Evolutionary conservation across 257 asterid genomes (phyloP).

Genomic region (Lantana camara): DNA sequence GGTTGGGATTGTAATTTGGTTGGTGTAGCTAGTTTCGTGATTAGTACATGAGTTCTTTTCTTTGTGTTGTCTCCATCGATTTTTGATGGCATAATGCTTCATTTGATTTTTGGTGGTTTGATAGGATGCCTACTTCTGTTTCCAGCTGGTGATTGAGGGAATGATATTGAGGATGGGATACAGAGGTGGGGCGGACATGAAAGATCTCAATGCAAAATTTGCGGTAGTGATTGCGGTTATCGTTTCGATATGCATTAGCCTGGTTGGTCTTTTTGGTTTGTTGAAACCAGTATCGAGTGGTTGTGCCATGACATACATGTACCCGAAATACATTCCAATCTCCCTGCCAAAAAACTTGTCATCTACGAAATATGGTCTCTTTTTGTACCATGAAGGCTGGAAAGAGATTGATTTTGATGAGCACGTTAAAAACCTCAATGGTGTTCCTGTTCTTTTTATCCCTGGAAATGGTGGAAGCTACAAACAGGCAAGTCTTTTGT

Average conservation of each 20-base stretch:
- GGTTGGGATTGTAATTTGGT: slow-evolving; percentile 12
- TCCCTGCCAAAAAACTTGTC: slow-evolving; percentile 62
- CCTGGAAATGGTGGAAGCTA: slow-evolving; percentile 99
- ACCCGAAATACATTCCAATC: slow-evolving; percentile 90
- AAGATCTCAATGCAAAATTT: slow-evolving; percentile 43
- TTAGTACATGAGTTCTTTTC: not conserved
- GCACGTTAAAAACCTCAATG: slow-evolving; percentile 70
- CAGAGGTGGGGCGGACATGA: slow-evolving; percentile 31
- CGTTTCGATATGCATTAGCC: slow-evolving; percentile 54
- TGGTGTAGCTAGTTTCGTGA: not conserved
- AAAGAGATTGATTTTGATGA: slow-evolving; percentile 70
- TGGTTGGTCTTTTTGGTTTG: slow-evolving; percentile 61
- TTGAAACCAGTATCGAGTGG: slow-evolving; percentile 78
- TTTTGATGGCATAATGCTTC: slow-evolving; percentile 7
- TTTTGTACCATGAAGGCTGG: slow-evolving; percentile 97
- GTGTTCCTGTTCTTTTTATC: slow-evolving; percentile 90
- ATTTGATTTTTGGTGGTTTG: slow-evolving; percentile 18
- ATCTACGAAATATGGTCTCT: slow-evolving; percentile 62
- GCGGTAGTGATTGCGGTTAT: slow-evolving; percentile 52
- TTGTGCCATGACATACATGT: slow-evolving; percentile 98
- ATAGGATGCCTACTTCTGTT: slow-evolving; percentile 32
- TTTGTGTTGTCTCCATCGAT: not conserved
- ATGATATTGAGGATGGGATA: slow-evolving; percentile 25
- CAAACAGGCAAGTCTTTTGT: slow-evolving; percentile 76
- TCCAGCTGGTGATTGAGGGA: slow-evolving; percentile 34